Evolutionary conservation across 495 filamentous ascomycete genomes (phyloP), one percentile per base, ranked within the genome.

Genomic region (Aspergillus nidulans): DNA sequence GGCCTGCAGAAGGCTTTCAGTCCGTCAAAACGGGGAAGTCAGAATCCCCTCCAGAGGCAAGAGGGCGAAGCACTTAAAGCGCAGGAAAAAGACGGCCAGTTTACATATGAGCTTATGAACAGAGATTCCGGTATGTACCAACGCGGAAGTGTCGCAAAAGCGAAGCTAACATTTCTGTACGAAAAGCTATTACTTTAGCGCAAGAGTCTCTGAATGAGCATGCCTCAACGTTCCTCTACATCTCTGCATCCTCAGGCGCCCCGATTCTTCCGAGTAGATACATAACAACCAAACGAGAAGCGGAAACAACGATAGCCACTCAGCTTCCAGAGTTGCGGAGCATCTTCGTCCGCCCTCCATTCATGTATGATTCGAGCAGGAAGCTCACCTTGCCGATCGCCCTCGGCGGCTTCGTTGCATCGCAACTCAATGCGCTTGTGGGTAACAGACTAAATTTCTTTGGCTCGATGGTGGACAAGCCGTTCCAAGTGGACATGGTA

Each of bases 101-200:
- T 96, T 63, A 97, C 92, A 32, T 98, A 98, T 75, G 94, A 98
- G 79, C 81, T 91, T 58, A 97, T 98, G 90, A 98, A 98, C 75
- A 82, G 94, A 55, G 95, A 98, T 66, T 82, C 84, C 42, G 83
- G 82, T 85, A 65, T 41, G 71, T 68, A 46, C 19, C 44, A 13
- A 19, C 39, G 19, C 21, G 7, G 6, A 19, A 28, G 13, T 18
- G 21, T 36, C 19, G 7, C 16, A 16, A 6, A 8, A 23, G 4
- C 12, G 16, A 53, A 24, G 47, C 69, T 69, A 58, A 69, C 42
- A 41, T 16, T 32, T 23, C 47, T 38, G 50, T 28, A 23, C 20
- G 23, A 49, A 60, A 51, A 76, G 77, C 77, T 49, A 87, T 97
- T 57, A 81, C 85, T 45, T 77, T 98, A n/a, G 94, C 92, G 10